A percentile compares a stretch with the other conserved stretches of the same genome.
These are phyloP conservation scores for Cyberlindnera saturnus DNA, from an alignment of 805 yeast species.

Conservation along the genomic window DNA sequence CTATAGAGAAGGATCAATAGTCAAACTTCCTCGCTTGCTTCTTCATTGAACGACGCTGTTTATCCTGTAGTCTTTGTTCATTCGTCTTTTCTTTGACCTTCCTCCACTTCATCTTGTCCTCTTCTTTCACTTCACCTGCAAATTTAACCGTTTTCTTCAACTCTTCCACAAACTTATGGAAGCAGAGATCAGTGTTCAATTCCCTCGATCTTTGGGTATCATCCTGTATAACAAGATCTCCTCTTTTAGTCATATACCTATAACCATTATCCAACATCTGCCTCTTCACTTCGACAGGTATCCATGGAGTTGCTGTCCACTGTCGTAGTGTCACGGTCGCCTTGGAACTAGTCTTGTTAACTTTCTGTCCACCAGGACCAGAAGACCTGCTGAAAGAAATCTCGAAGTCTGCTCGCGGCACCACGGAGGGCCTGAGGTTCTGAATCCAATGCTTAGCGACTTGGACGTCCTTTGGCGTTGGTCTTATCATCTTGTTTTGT, in stretches of 20 bases:
- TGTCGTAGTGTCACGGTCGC: slow-evolving; percentile 50
- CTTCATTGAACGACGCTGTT: slow-evolving; percentile 32
- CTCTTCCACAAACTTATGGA: slow-evolving; percentile 48
- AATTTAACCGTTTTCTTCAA: slow-evolving; percentile 42
- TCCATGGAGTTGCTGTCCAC: slow-evolving; percentile 49
- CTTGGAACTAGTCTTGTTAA: slow-evolving; percentile 62
- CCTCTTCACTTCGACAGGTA: slow-evolving; percentile 44
- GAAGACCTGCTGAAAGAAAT: slow-evolving; percentile 53
- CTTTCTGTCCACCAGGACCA: slow-evolving; percentile 89
- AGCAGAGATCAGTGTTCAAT: slow-evolving; percentile 51
- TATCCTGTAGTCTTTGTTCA: slow-evolving; percentile 29
- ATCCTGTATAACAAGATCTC: slow-evolving; percentile 48
- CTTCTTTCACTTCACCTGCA: slow-evolving; percentile 40
- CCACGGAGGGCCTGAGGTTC: slow-evolving; percentile 21
- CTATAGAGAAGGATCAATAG: neutral
- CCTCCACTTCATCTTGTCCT: slow-evolving; percentile 47
- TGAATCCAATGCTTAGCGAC: slow-evolving; percentile 39
- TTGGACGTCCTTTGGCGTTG: neutral
- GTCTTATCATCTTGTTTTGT: neutral
- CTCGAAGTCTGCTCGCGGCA: slow-evolving; percentile 43
- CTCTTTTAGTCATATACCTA: slow-evolving; percentile 46
- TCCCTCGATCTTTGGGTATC: slow-evolving; percentile 60
- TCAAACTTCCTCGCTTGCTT: slow-evolving; percentile 27
- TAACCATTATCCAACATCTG: slow-evolving; percentile 36
- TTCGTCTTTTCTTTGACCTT: slow-evolving; percentile 28